Percentiles rank a stretch among this genome's conserved stretches.
phyloP scores from a whole-genome alignment of 169 alveolate species.

The Plasmodium fragile region DNA sequence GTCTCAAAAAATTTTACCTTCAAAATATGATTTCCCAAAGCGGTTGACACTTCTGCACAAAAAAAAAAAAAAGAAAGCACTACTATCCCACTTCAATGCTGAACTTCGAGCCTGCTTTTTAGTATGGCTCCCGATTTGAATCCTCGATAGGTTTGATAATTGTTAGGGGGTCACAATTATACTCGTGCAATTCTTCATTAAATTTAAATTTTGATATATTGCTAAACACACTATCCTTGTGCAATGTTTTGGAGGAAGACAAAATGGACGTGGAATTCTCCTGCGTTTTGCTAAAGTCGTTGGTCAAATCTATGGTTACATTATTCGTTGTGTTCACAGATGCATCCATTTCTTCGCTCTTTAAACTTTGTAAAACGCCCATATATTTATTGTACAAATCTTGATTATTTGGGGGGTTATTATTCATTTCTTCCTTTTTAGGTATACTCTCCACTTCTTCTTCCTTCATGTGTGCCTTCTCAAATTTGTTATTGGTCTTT shows the following conservation, averaged over 20 bases:
- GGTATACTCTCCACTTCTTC: background rate
- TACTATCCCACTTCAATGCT: background rate
- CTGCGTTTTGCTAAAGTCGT: slow-evolving; percentile 58
- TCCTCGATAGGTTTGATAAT: slow-evolving; percentile 68
- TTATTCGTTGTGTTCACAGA: slow-evolving; percentile 52
- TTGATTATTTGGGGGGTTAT: slow-evolving; percentile 8
- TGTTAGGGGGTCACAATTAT: slow-evolving; percentile 51
- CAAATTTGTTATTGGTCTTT: background rate
- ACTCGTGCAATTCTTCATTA: slow-evolving; percentile 57
- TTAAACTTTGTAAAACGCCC: slow-evolving; percentile 64
- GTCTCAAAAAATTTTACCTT: background rate
- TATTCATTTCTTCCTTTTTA: slow-evolving; percentile 7
- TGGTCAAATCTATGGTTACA: slow-evolving; percentile 53
- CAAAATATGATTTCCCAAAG: background rate
- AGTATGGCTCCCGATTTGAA: slow-evolving; percentile 20
- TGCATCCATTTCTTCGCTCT: slow-evolving; percentile 73
- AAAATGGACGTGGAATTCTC: slow-evolving; percentile 71
- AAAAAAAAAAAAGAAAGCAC: background rate
- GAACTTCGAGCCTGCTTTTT: background rate
- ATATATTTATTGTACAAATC: slow-evolving; percentile 62
- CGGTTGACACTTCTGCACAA: background rate
- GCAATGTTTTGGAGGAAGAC: slow-evolving; percentile 52
- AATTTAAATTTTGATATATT: slow-evolving; percentile 60
- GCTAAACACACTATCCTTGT: slow-evolving; percentile 63
- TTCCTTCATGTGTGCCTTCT: slow-evolving; percentile 10